A percentile compares a stretch with the other conserved stretches of the same genome.
Conservation (phyloP, 2,329 filamentous ascomycete species). For the Bertia moriformis region DNA sequence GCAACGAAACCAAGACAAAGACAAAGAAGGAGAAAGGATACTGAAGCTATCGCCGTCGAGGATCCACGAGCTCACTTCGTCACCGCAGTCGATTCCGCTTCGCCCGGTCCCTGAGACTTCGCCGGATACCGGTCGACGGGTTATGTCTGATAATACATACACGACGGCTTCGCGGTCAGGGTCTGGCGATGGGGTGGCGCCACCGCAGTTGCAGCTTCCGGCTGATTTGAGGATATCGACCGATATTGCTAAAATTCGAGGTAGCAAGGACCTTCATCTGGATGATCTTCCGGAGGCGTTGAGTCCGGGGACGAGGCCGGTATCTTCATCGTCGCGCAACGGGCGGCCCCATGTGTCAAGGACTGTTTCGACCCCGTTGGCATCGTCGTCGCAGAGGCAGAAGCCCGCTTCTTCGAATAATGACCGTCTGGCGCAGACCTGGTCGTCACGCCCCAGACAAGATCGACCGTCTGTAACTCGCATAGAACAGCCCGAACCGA, state of each 20-base stretch:
- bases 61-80: conserved; percentile 1
- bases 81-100: not conserved
- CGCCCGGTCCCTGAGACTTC: not conserved
- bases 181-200: not conserved
- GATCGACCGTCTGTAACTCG: not conserved
- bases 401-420: not conserved
- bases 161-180: not conserved
- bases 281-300: no score
- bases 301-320: no score
- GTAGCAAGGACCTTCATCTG: no score
- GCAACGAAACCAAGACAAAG: no score
- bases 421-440: not conserved
- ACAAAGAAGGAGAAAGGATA: not conserved
- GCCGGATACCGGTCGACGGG: not conserved
- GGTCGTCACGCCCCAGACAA: not conserved
- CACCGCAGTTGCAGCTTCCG: no score
- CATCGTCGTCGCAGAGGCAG: no score
- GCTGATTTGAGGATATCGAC: no score
- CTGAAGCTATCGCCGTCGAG: not conserved
- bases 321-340: not conserved
- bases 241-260: no score
- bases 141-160: conserved; percentile 1
- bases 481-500: not conserved
- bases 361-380: conserved; percentile 1
- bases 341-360: not conserved